These are phyloP conservation scores for Bruguiera gymnorhiza DNA, from an alignment of 345 rosid species.

Conservation along the genomic window DNA sequence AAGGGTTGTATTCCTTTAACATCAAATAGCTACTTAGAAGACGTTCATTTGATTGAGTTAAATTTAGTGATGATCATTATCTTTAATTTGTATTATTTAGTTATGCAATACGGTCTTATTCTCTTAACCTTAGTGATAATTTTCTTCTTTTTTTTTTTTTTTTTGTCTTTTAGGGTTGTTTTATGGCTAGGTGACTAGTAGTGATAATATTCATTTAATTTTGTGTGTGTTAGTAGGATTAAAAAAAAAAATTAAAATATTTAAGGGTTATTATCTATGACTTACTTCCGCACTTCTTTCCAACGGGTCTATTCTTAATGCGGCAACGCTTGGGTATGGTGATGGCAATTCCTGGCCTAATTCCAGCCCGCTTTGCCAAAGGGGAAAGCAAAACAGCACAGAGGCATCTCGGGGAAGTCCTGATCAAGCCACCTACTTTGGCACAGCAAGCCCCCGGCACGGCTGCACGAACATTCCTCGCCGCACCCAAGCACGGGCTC, in stretches of 20 bases:
- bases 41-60: too few relatives aligned
- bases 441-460: slow-evolving; percentile 71
- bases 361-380: slow-evolving; percentile 69
- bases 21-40: too few relatives aligned
- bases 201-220: too few relatives aligned
- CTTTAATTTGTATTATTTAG: too few relatives aligned
- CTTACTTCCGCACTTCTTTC: slow-evolving; percentile 88
- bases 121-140: too few relatives aligned
- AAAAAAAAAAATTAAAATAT: not conserved
- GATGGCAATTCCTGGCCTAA: slow-evolving; percentile 71
- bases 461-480: slow-evolving; percentile 41
- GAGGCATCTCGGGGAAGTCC: slow-evolving; percentile 67
- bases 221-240: not conserved
- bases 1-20: too few relatives aligned
- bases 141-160: not conserved
- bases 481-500: slow-evolving; percentile 70
- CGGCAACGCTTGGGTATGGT: slow-evolving; percentile 78
- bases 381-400: slow-evolving; percentile 78
- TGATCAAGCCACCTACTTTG: slow-evolving; percentile 59
- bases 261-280: not conserved
- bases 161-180: too few relatives aligned
- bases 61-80: too few relatives aligned
- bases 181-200: too few relatives aligned
- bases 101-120: too few relatives aligned
- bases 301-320: slow-evolving; percentile 60